Conservation (phyloP, 805 yeast species). For the Candida chauliodis region DNA sequence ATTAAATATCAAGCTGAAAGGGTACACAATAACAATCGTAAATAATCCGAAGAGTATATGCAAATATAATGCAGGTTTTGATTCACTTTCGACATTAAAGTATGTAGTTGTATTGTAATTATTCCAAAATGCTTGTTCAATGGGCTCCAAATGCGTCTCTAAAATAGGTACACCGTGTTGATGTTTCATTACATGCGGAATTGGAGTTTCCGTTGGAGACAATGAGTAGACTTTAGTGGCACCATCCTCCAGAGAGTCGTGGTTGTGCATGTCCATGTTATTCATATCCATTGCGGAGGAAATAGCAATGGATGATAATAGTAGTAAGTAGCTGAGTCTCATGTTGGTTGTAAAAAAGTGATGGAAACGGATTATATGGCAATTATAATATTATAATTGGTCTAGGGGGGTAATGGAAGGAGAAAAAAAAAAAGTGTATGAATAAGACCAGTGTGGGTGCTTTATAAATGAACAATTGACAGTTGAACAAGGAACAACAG, state of each 20-base stretch:
- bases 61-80: slow-evolving; percentile 47
- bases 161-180: slow-evolving; percentile 76
- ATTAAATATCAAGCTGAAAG: slow-evolving; percentile 63
- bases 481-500: too few relatives aligned
- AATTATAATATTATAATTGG: too few relatives aligned
- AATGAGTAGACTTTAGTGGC: background rate
- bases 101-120: slow-evolving; percentile 73
- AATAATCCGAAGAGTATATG: slow-evolving; percentile 49
- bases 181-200: slow-evolving; percentile 37
- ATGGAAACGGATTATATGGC: background rate
- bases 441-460: too few relatives aligned
- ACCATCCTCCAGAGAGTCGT: slow-evolving; percentile 8
- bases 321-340: background rate
- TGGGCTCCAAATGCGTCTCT: slow-evolving; percentile 61
- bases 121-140: slow-evolving; percentile 76
- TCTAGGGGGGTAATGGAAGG: too few relatives aligned
- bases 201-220: slow-evolving; percentile 16
- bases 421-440: too few relatives aligned
- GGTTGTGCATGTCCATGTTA: slow-evolving; percentile 15
- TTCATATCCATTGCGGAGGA: slow-evolving; percentile 13
- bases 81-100: slow-evolving; percentile 51
- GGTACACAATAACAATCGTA: slow-evolving; percentile 58
- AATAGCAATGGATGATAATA: background rate
- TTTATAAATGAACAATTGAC: too few relatives aligned
- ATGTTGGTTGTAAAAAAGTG: background rate